Conservation (phyloP, 768 basidiomycete genomes). For the Auriscalpium vulgare region DNA sequence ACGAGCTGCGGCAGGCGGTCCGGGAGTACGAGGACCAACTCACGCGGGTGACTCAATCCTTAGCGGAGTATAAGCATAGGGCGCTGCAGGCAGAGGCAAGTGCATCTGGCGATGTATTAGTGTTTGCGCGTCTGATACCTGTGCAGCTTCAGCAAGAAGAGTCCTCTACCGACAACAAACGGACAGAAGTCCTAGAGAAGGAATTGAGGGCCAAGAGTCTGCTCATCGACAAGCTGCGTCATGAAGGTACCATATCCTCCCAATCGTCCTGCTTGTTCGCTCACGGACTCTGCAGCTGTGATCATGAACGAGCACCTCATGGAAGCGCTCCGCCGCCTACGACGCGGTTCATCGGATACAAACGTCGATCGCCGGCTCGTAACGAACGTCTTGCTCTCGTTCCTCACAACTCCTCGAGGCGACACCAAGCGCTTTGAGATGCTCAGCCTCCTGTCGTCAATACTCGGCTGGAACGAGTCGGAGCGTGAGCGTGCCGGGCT, state of each 20-base stretch:
- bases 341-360: slow-evolving; percentile 72
- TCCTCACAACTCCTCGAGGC: slow-evolving; percentile 82
- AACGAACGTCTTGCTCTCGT: slow-evolving; percentile 87
- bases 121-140: neutral
- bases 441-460: slow-evolving; percentile 78
- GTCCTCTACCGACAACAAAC: slow-evolving; percentile 52
- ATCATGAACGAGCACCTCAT: slow-evolving; percentile 97
- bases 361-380: slow-evolving; percentile 93
- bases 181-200: slow-evolving; percentile 70
- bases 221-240: slow-evolving; percentile 91
- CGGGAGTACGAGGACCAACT: slow-evolving; percentile 77
- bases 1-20: slow-evolving; percentile 80
- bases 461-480: slow-evolving; percentile 87
- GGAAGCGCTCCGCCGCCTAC: slow-evolving; percentile 91
- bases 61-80: slow-evolving; percentile 88
- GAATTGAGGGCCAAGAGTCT: slow-evolving; percentile 93
- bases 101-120: neutral
- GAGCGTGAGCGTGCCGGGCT: slow-evolving; percentile 91
- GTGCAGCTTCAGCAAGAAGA: slow-evolving; percentile 72
- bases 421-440: slow-evolving; percentile 97
- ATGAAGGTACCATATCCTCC: slow-evolving; percentile 62
- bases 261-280: slow-evolving; percentile 1
- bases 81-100: slow-evolving; percentile 81
- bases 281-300: slow-evolving; percentile 49
- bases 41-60: slow-evolving; percentile 54